Conservation (phyloP, 768 basidiomycete genomes). For the Hygrocybe punicea region DNA sequence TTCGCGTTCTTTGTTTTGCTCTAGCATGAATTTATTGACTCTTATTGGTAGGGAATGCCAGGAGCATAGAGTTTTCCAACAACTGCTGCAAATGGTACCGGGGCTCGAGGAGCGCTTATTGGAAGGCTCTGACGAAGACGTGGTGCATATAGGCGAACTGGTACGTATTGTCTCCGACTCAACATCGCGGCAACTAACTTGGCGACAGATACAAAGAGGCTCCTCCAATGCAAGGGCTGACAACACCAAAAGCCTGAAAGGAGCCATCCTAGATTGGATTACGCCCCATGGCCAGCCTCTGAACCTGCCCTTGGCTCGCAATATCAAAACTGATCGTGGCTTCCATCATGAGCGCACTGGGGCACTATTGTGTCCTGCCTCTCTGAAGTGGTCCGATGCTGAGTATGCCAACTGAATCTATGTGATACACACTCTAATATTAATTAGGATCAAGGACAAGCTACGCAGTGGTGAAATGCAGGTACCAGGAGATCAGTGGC, state of each 20-base stretch:
- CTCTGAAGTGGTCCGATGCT: constrained; percentile 17
- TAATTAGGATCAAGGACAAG: not conserved
- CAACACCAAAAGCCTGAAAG: constrained; percentile 1
- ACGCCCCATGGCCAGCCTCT: constrained; percentile 3
- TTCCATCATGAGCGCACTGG: constrained; percentile 9
- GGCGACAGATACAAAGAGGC: constrained; percentile 1
- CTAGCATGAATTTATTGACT: too few species aligned
- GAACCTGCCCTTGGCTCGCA: constrained; percentile 3
- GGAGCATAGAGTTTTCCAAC: not conserved
- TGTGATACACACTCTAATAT: not conserved
- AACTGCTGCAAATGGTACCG: not conserved
- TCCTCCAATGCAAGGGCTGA: constrained; percentile 1
- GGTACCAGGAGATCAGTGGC: constrained; percentile 4
- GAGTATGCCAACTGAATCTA: constrained; percentile 12
- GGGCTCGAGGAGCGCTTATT: not conserved
- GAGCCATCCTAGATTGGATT: not conserved
- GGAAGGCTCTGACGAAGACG: not conserved
- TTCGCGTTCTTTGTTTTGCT: not conserved
- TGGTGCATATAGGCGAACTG: constrained; percentile 1
- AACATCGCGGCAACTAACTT: not conserved
- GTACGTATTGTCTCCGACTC: not conserved
- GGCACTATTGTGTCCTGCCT: constrained; percentile 19
- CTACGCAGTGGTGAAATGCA: not conserved
- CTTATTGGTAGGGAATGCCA: not conserved
- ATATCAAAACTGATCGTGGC: constrained; percentile 17